phyloP scores from a whole-genome alignment of 2,329 filamentous ascomycete species.

The Aspergillus awamori region DNA sequence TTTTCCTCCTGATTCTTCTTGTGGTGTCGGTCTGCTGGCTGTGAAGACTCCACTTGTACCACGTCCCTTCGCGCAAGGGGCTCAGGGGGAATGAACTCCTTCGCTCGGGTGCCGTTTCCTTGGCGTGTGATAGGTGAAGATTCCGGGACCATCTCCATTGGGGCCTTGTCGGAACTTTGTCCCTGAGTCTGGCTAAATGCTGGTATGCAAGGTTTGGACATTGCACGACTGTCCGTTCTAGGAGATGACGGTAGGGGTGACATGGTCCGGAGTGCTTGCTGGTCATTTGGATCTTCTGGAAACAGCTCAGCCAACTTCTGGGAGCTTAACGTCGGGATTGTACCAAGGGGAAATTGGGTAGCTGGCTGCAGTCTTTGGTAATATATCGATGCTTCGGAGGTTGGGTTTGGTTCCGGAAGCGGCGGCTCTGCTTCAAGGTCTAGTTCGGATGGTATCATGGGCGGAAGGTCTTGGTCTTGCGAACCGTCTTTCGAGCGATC shows the following conservation, averaged over 20 bases:
- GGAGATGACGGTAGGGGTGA: slow-evolving; percentile 15
- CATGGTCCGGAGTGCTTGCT: slow-evolving; percentile 13
- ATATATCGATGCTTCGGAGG: slow-evolving; percentile 42
- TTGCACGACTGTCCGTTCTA: slow-evolving; percentile 4
- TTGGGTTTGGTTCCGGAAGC: slow-evolving; percentile 32
- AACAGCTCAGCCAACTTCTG: slow-evolving; percentile 45
- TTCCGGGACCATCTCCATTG: slow-evolving; percentile 42
- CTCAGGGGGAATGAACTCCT: slow-evolving; percentile 20
- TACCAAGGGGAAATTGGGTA: slow-evolving; percentile 42
- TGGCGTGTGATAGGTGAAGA: slow-evolving; percentile 39
- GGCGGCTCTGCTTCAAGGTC: slow-evolving; percentile 29
- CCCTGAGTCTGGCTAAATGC: slow-evolving; percentile 13
- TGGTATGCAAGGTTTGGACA: slow-evolving; percentile 11
- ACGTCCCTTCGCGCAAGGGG: slow-evolving; percentile 30
- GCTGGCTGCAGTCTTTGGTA: slow-evolving; percentile 40
- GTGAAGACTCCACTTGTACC: slow-evolving; percentile 47
- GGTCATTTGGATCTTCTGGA: slow-evolving; percentile 31
- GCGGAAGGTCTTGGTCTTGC: slow-evolving; percentile 38
- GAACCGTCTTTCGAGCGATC: slow-evolving; percentile 30
- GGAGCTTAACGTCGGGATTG: slow-evolving; percentile 39
- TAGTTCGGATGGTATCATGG: slow-evolving; percentile 23
- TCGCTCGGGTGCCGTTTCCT: slow-evolving; percentile 15
- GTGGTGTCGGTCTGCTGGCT: slow-evolving; percentile 34
- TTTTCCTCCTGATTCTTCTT: slow-evolving; percentile 16
- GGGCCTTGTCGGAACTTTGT: slow-evolving; percentile 27